These are phyloP conservation scores for Auricularia cornea DNA, from an alignment of 768 basidiomycete genomes.

Conservation along the genomic window DNA sequence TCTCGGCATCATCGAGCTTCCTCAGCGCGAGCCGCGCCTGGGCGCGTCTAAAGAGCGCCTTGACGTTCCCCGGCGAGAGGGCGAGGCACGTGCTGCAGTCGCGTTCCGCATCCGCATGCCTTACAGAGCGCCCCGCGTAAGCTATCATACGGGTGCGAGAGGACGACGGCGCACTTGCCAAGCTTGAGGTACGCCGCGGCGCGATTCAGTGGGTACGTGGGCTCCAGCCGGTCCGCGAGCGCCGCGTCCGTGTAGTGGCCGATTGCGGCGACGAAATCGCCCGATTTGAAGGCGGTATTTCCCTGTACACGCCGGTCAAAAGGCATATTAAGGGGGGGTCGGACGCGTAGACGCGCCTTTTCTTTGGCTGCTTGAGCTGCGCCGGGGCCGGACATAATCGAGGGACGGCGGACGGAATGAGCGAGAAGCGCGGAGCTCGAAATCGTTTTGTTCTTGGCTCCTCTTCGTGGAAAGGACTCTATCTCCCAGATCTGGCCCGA, in stretches of 20 bases:
- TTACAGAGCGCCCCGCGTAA: no score
- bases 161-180: constrained; percentile 69
- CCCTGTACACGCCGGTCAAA: constrained; percentile 42
- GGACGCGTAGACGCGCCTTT: neutral
- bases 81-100: constrained; percentile 64
- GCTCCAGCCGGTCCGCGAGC: constrained; percentile 57
- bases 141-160: no score
- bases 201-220: constrained; percentile 79
- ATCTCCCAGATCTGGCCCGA: no score
- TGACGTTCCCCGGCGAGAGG: constrained; percentile 54
- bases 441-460: neutral
- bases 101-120: constrained; percentile 70
- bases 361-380: neutral
- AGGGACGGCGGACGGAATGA: neutral
- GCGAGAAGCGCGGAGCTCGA: neutral
- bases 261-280: constrained; percentile 68
- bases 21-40: constrained; percentile 58
- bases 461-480: no score
- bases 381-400: neutral
- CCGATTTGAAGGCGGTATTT: constrained; percentile 76
- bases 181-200: constrained; percentile 90
- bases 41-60: constrained; percentile 70
- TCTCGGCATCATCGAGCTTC: constrained; percentile 47
- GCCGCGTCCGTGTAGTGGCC: constrained; percentile 83
- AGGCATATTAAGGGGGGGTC: neutral